Conservation (phyloP, 2,329 filamentous ascomycete species). For the Colletotrichum endophyticum region DNA sequence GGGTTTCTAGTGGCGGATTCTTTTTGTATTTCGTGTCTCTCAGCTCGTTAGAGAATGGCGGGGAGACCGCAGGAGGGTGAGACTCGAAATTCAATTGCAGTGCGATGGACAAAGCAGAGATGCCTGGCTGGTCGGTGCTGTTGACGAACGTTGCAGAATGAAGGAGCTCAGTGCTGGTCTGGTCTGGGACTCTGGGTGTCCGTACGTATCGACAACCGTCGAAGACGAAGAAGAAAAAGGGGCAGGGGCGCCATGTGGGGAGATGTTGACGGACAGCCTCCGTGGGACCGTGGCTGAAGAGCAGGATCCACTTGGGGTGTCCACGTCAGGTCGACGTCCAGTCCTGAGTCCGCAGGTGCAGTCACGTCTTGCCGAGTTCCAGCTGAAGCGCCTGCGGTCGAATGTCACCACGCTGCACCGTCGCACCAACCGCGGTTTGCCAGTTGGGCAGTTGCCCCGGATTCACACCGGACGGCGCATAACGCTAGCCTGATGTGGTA, state of each 20-base stretch:
- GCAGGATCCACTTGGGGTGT: not conserved
- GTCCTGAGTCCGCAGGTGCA: not conserved
- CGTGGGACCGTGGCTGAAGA: not conserved
- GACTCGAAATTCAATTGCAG: not conserved
- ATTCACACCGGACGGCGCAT: not conserved
- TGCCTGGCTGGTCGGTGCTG: not conserved
- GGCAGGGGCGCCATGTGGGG: conserved; percentile 2
- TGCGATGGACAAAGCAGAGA: conserved; percentile 9
- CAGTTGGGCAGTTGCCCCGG: not conserved
- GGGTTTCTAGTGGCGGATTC: not conserved
- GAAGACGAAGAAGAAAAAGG: not conserved
- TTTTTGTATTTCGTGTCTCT: not conserved
- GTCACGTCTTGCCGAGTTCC: not conserved
- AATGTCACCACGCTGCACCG: not conserved
- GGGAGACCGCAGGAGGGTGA: not conserved
- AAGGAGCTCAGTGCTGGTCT: not conserved
- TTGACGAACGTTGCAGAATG: conserved; percentile 16
- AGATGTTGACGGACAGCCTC: not conserved
- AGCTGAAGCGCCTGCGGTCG: not conserved
- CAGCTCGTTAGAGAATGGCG: not conserved
- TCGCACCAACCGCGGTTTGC: not conserved
- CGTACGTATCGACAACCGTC: not conserved
- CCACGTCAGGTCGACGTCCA: not conserved
- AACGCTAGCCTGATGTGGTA: not conserved
- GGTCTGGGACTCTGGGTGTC: not conserved